phyloP scores from a whole-genome alignment of 2,329 filamentous ascomycete species.

The Alternaria consortialis region DNA sequence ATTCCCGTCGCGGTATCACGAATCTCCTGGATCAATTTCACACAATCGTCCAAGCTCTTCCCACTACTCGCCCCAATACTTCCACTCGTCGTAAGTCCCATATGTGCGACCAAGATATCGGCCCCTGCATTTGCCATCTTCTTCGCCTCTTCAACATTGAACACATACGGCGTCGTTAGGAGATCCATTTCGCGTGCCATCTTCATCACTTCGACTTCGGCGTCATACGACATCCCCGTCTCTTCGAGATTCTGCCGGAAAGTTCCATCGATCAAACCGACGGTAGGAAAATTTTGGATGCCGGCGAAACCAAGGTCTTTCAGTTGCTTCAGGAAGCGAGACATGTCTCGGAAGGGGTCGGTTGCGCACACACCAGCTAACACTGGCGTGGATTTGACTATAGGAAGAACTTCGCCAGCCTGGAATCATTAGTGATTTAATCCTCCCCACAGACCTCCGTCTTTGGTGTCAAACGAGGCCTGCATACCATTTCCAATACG shows the following conservation, averaged over 20 bases:
- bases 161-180: constrained; percentile 75
- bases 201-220: constrained; percentile 72
- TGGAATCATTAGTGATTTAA: constrained; percentile 32
- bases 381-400: constrained; percentile 71
- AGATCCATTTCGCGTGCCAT: constrained; percentile 67
- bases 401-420: constrained; percentile 71
- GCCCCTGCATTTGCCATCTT: constrained; percentile 72
- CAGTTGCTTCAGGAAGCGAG: constrained; percentile 67
- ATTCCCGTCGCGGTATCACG: constrained; percentile 66
- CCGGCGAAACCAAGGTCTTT: constrained; percentile 71
- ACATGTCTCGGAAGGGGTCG: constrained; percentile 72
- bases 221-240: constrained; percentile 73
- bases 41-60: constrained; percentile 70
- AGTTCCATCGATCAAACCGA: constrained; percentile 73
- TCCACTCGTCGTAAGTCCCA: constrained; percentile 72
- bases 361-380: constrained; percentile 76
- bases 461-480: background rate
- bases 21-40: constrained; percentile 69
- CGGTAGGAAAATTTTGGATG: constrained; percentile 78
- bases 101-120: constrained; percentile 73
- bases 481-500: constrained; percentile 70
- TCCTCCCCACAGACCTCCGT: too few species aligned
- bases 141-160: constrained; percentile 67
- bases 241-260: constrained; percentile 75
- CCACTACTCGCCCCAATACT: constrained; percentile 71